phyloP scores from a whole-genome alignment of 805 yeast genomes.

The Ogataea philodendri region DNA sequence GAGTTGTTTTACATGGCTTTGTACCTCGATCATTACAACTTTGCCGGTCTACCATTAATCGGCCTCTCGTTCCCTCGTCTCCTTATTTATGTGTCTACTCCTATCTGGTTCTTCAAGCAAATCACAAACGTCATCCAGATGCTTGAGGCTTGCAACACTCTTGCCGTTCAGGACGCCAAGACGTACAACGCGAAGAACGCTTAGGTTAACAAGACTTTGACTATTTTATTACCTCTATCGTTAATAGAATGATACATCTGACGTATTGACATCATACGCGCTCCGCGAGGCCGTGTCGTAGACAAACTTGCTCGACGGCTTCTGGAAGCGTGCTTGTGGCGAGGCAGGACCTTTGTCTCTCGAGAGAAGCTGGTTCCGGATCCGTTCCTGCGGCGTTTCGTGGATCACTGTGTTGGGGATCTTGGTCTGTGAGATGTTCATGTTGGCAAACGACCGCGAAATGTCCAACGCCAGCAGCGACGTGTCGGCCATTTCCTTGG shows the following conservation, averaged over 20 bases:
- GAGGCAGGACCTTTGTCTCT: constrained; percentile 8
- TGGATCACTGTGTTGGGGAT: constrained; percentile 2
- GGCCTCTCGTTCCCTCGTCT: constrained; percentile 32
- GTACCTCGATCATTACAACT: constrained; percentile 69
- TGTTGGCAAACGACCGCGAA: constrained; percentile 30
- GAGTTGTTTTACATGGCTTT: constrained; percentile 90
- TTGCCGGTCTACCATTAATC: constrained; percentile 39
- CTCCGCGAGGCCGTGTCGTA: constrained; percentile 16
- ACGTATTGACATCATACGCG: constrained; percentile 19
- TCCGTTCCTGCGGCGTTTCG: constrained; percentile 5
- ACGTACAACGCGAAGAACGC: constrained; percentile 37
- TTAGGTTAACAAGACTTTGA: constrained; percentile 1
- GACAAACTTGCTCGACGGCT: constrained; percentile 23
- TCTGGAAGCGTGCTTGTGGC: constrained; percentile 12
- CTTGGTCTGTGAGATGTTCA: constrained; percentile 22
- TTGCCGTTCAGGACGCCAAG: constrained; percentile 75
- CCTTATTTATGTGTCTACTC: constrained; percentile 58
- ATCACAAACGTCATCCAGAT: constrained; percentile 84
- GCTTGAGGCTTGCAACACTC: constrained; percentile 74
- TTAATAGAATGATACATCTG: constrained; percentile 22
- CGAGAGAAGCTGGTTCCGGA: constrained; percentile 13
- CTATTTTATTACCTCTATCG: constrained; percentile 1
- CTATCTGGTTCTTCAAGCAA: constrained; percentile 90
- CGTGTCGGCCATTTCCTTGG: constrained; percentile 16
- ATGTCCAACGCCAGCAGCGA: constrained; percentile 27